Evolutionary conservation across 2,329 filamentous ascomycete species (phyloP).

Genomic region (Xylariaceae sp.): DNA sequence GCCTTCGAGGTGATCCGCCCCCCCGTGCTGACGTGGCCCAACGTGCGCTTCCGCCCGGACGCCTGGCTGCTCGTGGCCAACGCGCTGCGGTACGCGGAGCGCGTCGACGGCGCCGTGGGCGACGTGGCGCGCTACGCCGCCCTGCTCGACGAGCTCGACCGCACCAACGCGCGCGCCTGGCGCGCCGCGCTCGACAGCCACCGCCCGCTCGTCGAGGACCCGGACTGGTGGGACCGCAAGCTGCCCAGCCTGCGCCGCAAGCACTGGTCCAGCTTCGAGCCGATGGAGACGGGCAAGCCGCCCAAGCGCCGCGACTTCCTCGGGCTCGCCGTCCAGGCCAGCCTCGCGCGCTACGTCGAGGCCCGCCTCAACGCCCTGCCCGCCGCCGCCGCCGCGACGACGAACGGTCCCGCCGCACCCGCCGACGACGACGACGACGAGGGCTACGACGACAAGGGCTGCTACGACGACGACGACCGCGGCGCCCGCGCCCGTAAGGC

Average conservation of each 20-base stretch:
- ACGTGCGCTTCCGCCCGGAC: constrained; percentile 23
- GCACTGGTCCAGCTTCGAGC: constrained; percentile 25
- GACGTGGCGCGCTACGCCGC: constrained; percentile 17
- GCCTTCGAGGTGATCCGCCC: constrained; percentile 18
- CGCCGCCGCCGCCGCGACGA: no score
- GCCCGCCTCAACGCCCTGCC: constrained; percentile 16
- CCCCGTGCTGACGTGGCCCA: constrained; percentile 23
- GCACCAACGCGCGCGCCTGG: constrained; percentile 22
- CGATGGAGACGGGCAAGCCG: constrained; percentile 25
- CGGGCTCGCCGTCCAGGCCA: constrained; percentile 22
- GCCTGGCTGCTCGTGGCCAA: constrained; percentile 25
- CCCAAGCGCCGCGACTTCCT: constrained; percentile 25
- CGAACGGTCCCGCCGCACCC: no score
- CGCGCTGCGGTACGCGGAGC: constrained; percentile 22
- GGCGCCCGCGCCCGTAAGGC: constrained; percentile 18
- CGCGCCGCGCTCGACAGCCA: constrained; percentile 18
- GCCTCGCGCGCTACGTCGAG: constrained; percentile 18
- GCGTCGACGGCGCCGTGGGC: constrained; percentile 16
- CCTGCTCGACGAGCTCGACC: constrained; percentile 23
- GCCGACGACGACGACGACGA: no score
- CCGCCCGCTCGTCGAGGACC: constrained; percentile 24
- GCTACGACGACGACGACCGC: constrained; percentile 7
- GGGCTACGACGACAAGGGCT: no score
- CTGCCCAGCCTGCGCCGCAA: constrained; percentile 18
- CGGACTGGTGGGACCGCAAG: constrained; percentile 23